Conservation (phyloP, 495 filamentous ascomycete genomes). For the Chaetomium cochliodes region DNA sequence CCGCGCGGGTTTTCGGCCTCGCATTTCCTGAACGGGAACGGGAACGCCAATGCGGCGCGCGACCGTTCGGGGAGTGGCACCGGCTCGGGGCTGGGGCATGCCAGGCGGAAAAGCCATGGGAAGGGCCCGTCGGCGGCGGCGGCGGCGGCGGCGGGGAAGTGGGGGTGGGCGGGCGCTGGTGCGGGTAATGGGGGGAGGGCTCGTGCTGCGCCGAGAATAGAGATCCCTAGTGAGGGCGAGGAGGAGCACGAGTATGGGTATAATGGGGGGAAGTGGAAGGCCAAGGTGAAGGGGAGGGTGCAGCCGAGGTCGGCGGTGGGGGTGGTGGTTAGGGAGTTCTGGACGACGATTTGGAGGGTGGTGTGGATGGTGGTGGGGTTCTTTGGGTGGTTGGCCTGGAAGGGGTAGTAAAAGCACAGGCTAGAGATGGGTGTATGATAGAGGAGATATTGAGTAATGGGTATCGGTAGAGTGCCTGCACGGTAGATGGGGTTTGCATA, state of each 20-base stretch:
- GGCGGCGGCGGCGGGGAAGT: constrained; percentile 19
- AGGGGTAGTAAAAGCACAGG: constrained; percentile 30
- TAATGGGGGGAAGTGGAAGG: constrained; percentile 38
- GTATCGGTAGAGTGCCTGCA: too few relatives aligned
- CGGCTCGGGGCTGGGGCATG: background rate
- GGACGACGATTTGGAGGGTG: constrained; percentile 46
- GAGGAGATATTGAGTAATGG: background rate
- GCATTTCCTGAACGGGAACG: constrained; percentile 21
- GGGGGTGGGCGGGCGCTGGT: constrained; percentile 41
- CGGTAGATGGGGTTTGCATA: too few relatives aligned
- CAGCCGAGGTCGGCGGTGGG: constrained; percentile 24
- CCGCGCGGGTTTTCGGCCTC: constrained; percentile 33
- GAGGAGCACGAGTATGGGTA: constrained; percentile 35
- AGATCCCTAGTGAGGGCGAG: constrained; percentile 44
- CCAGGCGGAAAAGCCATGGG: constrained; percentile 20
- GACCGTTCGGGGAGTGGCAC: constrained; percentile 26
- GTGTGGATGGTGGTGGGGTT: constrained; percentile 48
- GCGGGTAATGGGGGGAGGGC: constrained; percentile 34
- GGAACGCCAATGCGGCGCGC: constrained; percentile 17
- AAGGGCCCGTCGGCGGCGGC: background rate
- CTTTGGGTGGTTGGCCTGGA: constrained; percentile 43
- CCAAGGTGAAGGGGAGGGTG: constrained; percentile 21
- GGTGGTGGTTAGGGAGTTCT: constrained; percentile 43
- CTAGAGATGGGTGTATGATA: constrained; percentile 2
- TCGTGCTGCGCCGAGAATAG: constrained; percentile 42